phyloP scores from a whole-genome alignment of 768 basidiomycete genomes.

The Daedaleopsis sinensis region DNA sequence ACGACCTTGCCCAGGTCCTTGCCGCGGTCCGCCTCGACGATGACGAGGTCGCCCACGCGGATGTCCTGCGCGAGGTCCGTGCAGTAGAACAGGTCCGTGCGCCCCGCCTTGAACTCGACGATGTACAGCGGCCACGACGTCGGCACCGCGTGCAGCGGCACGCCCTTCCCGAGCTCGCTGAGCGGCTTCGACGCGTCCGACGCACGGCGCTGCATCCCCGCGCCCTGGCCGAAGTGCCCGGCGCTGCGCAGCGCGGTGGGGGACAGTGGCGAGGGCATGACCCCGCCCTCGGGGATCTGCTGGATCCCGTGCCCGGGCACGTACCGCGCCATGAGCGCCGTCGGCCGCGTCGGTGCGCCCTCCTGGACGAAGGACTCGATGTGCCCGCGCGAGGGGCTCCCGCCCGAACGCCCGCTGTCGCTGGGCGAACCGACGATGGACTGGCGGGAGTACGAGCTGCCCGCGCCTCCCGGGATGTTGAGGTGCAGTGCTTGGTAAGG shows the following conservation, averaged over 20 bases:
- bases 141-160: slow-evolving; percentile 84
- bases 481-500: slow-evolving; percentile 68
- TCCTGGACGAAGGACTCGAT: slow-evolving; percentile 50
- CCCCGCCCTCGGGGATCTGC: slow-evolving; percentile 46
- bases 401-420: slow-evolving; percentile 57
- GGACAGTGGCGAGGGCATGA: slow-evolving; percentile 59
- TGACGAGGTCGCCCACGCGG: slow-evolving; percentile 87
- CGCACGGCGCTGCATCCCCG: slow-evolving; percentile 38
- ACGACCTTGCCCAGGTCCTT: slow-evolving; percentile 91
- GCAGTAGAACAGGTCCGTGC: slow-evolving; percentile 93
- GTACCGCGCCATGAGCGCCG: slow-evolving; percentile 57
- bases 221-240: slow-evolving; percentile 15
- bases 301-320: slow-evolving; percentile 69
- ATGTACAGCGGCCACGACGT: slow-evolving; percentile 90
- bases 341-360: slow-evolving; percentile 29
- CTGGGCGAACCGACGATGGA: slow-evolving; percentile 61
- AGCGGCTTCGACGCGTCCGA: slow-evolving; percentile 43
- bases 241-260: slow-evolving; percentile 38
- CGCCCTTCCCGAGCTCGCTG: slow-evolving; percentile 80
- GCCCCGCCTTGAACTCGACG: slow-evolving; percentile 96
- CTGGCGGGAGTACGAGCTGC: slow-evolving; percentile 50
- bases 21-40: slow-evolving; percentile 96
- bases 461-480: slow-evolving; percentile 47
- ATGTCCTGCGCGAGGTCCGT: slow-evolving; percentile 69
- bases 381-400: slow-evolving; percentile 49